Base-by-base conservation (phyloP, 441 rosid genomes). In the Euphorbia schlechtendalii region DNA sequence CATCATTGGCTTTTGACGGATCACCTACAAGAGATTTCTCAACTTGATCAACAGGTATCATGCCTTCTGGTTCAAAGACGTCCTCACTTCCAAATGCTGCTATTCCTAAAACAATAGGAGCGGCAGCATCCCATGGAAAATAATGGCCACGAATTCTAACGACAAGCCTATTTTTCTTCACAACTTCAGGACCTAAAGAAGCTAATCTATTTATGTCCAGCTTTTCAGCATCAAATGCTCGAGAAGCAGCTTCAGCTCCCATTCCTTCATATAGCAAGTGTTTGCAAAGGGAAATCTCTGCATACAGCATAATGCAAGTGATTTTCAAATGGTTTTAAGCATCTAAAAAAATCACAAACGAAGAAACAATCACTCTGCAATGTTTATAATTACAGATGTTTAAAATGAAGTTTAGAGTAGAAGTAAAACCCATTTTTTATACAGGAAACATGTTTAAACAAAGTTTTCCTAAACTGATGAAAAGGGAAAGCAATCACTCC, bases 61-160 rank as follows among this genome's bases (percentile, higher is more conserved):
- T 80, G 70, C 84, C 88, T 73, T 84, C 75, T 17, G 80, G 77
- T 80, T 86, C 83, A 66, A 78, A 78, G 66, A 80, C 73, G 53
- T 58, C 69, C 56, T 68, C 72, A 67, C 75, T 77, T 78, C 85
- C 85, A 68, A 78, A 86, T 60, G 83, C 74, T 74, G 81, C 77
- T 67, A 78, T 70, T 73, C 80, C 86, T 69, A 82, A 55, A 61
- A 85, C 74, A 70, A 84, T 65, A 61, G 82, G 83, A 72, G 84
- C 81, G 76, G 87, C 90, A 28, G 76, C 81, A 71, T 82, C 82
- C 88, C 88, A 82, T 8, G 87, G 86, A 69, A 86, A 85, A 78
- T 80, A 86, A 63, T 46, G 71, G 25, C 80, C 74, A 66, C 78
- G 68, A 62, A 82, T 67, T 75, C 82, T 78, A 68, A 82, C 81